phyloP scores from a whole-genome alignment of 208 protist species.

The Histomonas meleagridis region DNA sequence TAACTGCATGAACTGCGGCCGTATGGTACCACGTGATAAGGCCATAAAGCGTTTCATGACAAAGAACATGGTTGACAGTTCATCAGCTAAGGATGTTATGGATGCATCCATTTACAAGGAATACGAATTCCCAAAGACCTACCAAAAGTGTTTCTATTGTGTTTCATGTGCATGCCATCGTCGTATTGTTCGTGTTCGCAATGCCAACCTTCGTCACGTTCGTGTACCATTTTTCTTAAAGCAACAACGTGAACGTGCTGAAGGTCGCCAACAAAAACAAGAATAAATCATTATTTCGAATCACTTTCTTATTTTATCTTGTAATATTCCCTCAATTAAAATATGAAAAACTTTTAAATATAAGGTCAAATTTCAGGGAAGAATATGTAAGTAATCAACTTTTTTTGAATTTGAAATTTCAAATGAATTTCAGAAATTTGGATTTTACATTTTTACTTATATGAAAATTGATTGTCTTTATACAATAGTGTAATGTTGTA shows the following conservation, averaged over 20 bases:
- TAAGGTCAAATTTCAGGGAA: too few relatives aligned
- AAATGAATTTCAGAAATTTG: too few relatives aligned
- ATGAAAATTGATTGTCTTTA: too few relatives aligned
- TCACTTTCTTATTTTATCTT: too few relatives aligned
- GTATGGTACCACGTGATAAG: conserved; percentile 47
- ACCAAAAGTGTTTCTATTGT: conserved; percentile 50
- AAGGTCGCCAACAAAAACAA: too few relatives aligned
- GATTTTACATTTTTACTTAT: too few relatives aligned
- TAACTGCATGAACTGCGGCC: conserved; percentile 46
- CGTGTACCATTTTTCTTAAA: conserved; percentile 43
- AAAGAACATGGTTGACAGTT: conserved; percentile 47
- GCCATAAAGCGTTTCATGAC: conserved; percentile 47
- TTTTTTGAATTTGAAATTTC: too few relatives aligned
- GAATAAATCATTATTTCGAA: too few relatives aligned
- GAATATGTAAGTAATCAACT: too few relatives aligned
- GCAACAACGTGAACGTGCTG: background rate
- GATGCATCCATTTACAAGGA: conserved; percentile 44
- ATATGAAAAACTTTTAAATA: too few relatives aligned
- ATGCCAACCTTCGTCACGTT: conserved; percentile 31
- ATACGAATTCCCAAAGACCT: conserved; percentile 50
- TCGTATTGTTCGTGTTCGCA: conserved; percentile 47
- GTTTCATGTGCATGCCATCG: conserved; percentile 48
- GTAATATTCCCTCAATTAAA: too few relatives aligned
- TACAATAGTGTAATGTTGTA: too few relatives aligned
- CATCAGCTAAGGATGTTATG: conserved; percentile 42